Percentiles rank a stretch among this genome's conserved stretches.
Conservation (phyloP, 2,329 filamentous ascomycete species). For the Knoxdaviesia capensis region DNA sequence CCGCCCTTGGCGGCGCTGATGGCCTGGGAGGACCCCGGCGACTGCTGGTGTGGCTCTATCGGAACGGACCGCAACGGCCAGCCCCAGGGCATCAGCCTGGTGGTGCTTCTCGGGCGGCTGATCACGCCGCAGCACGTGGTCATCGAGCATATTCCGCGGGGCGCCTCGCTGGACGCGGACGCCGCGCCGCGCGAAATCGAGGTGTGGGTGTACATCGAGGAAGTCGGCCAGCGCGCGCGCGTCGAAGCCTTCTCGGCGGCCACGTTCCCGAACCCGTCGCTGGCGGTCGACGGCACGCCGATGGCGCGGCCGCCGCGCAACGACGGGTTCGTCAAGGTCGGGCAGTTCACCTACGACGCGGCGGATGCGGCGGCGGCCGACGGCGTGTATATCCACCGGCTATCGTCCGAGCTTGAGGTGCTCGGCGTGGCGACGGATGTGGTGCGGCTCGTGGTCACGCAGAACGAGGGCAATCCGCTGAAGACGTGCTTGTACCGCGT, state of each 20-base stretch:
- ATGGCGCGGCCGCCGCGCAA: slow-evolving; percentile 7
- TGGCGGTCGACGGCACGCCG: slow-evolving; percentile 6
- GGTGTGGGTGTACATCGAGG: slow-evolving; percentile 41
- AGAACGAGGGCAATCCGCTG: slow-evolving; percentile 34
- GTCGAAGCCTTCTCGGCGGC: slow-evolving; percentile 21
- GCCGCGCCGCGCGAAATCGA: slow-evolving; percentile 49
- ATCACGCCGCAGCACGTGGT: slow-evolving; percentile 51
- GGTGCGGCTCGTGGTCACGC: slow-evolving; percentile 32
- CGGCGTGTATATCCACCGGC: slow-evolving; percentile 28
- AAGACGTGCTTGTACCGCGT: slow-evolving; percentile 49
- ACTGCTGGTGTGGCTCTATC: slow-evolving; percentile 64
- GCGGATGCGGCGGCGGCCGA: slow-evolving; percentile 14
- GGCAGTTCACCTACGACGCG: slow-evolving; percentile 31
- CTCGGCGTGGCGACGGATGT: slow-evolving; percentile 28
- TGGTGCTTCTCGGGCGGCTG: slow-evolving; percentile 34
- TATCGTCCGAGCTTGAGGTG: slow-evolving; percentile 27
- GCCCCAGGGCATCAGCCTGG: slow-evolving; percentile 40
- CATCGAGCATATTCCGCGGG: slow-evolving; percentile 48
- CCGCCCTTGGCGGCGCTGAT: slow-evolving; percentile 35
- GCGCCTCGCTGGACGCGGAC: slow-evolving; percentile 38
- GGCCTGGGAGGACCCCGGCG: slow-evolving; percentile 58
- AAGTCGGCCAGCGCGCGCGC: slow-evolving; percentile 18
- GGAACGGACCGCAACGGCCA: slow-evolving; percentile 17
- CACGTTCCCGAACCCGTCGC: slow-evolving; percentile 16
- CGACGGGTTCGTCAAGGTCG: slow-evolving; percentile 33